These are phyloP conservation scores for Linderniella brevidens DNA, from an alignment of 257 asterid genomes.

Conservation along the genomic window DNA sequence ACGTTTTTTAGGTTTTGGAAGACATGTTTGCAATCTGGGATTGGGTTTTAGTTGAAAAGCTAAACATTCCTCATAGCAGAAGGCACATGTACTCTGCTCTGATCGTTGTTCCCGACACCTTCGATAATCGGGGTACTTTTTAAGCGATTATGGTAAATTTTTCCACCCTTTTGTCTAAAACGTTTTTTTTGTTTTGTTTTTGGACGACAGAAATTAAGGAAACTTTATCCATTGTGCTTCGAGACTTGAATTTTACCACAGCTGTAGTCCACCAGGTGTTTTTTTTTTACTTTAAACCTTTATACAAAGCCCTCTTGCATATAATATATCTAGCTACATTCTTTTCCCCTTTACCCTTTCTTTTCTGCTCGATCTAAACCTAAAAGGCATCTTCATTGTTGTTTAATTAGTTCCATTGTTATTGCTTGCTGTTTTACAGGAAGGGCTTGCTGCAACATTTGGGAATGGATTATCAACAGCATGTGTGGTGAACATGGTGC, in stretches of 20 bases:
- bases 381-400: too few species aligned
- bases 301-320: background rate
- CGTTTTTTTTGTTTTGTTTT: conserved; percentile 13
- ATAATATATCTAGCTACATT: background rate
- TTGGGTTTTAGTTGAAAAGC: conserved; percentile 68
- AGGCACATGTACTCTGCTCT: conserved; percentile 67
- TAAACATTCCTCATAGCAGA: conserved; percentile 43
- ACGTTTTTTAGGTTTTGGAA: conserved; percentile 51
- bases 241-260: conserved; percentile 66
- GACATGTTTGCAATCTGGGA: conserved; percentile 90
- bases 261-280: conserved; percentile 94
- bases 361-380: background rate
- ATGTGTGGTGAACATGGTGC: conserved; percentile 89
- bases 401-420: background rate
- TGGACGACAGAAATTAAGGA: conserved; percentile 73
- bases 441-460: conserved; percentile 94
- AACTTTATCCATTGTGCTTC: conserved; percentile 57
- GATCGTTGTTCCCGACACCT: conserved; percentile 86
- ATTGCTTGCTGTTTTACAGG: conserved; percentile 31
- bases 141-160: background rate
- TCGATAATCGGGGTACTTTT: conserved; percentile 72
- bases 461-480: conserved; percentile 97
- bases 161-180: conserved; percentile 1
- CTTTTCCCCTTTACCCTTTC: conserved; percentile 4
- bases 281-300: conserved; percentile 6